Evolutionary conservation across 768 basidiomycete genomes (phyloP), one percentile per base, ranked within the genome.

Genomic region (Tricholoma terreum): DNA sequence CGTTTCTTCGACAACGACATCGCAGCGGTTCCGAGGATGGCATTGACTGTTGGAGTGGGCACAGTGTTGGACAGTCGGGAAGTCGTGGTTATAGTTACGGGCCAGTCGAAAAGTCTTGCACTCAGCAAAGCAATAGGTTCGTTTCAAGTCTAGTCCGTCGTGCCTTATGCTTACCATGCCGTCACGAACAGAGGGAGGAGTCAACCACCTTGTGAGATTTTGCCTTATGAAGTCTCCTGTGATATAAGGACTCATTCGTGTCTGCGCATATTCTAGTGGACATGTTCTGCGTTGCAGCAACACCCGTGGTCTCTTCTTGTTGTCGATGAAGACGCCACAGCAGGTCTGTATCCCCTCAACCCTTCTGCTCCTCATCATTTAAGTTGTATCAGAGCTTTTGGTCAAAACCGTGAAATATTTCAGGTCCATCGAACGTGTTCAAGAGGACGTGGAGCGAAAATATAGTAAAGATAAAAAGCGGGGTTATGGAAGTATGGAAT

Each of bases 341-440:
- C 87, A 30, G 89, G 89, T 87, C 64, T 4, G 78, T 71, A 33
- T 51, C 53, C 27, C 6, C 4, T 2, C 4, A 27, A 19, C 40
- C 5, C 42, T 27, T 14, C 33, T 3, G 2, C 22, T 6, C 1
- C 8, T 22, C 6, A 12, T 30, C 38, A 48, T 33, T 35, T 11
- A 30, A 36, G 7, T n/a, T 4, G 33, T 11, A 54, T n/a, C 64
- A 89, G 91, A 94, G 69, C 80, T 94, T 36, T 87, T 84, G 58
- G 92, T 94, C 57, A 94, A 94, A 75, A 93, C 91, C 0, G 91
- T 92, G 59, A 91, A 90, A 63, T 94, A 94, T 75, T 94, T 94
- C 77, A 91, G 90, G 67, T 91, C 89, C 0, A 92, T 94, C 65
- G 91, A 94, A 70, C 84, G 82, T 52, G 91, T 92, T 19, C 91